Percentiles rank a stretch among this genome's conserved stretches.
These are phyloP conservation scores for Podosphaera aphanis DNA, from an alignment of 2,329 filamentous ascomycete genomes.

Conservation along the genomic window DNA sequence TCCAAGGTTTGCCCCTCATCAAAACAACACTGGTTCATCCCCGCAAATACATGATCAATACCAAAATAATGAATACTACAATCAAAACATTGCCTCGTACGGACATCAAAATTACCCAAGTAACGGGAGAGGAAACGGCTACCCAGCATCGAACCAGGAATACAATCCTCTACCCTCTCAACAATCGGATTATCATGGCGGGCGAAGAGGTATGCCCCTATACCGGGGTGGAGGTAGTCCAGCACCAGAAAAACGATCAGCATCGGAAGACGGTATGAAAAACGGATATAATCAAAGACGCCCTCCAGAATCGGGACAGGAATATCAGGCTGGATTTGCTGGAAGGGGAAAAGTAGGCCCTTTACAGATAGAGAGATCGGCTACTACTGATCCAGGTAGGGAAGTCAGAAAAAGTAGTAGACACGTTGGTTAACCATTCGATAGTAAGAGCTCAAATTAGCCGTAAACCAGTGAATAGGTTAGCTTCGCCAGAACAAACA, in stretches of 20 bases:
- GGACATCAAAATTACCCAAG: conserved; percentile 11
- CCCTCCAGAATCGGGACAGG: conserved; percentile 9
- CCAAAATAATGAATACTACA: conserved; percentile 11
- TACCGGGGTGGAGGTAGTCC: conserved; percentile 9
- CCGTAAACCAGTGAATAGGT: conserved; percentile 14
- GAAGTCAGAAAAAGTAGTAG: conserved; percentile 8
- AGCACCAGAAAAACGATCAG: conserved; percentile 11
- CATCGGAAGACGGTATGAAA: conserved; percentile 8
- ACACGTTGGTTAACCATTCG: conserved; percentile 4
- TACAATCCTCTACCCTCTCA: conserved; percentile 7
- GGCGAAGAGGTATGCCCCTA: conserved; percentile 8
- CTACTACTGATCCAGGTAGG: conserved; percentile 13
- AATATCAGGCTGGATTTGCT: conserved; percentile 9
- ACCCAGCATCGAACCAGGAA: conserved; percentile 11
- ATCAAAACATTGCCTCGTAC: background rate
- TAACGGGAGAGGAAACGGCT: conserved; percentile 11
- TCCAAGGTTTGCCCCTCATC: conserved; percentile 11
- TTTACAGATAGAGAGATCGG: conserved; percentile 7
- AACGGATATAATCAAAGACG: conserved; percentile 10
- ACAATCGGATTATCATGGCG: conserved; percentile 13
- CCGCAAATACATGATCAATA: conserved; percentile 40
- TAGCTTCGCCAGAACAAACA: conserved; percentile 17
- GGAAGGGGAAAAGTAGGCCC: conserved; percentile 10
- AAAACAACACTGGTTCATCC: conserved; percentile 9
- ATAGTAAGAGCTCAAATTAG: conserved; percentile 6